Evolutionary conservation across 805 yeast species (phyloP), one percentile per base, ranked within the genome.

Genomic region (Starmerella sirachaensis): DNA sequence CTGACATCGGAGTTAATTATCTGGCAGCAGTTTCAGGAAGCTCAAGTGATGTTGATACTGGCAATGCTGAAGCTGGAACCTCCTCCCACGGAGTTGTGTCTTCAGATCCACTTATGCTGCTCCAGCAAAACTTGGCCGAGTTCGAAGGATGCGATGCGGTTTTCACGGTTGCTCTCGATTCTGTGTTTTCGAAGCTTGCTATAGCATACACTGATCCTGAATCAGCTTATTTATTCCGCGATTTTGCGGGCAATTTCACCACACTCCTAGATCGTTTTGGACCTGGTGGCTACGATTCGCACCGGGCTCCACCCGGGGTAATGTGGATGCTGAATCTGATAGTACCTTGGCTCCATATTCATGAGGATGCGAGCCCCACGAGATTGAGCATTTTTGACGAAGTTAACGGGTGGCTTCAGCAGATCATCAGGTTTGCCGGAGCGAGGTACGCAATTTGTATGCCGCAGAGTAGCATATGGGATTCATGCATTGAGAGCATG

Each of bases 381-480:
- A 31, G 29, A 10, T 16, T 37, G 20, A 16, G 29, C 4, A 33
- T 35, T 4, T 48, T 34, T 28, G 29, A 24, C 5, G 52, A 48
- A 22, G 46, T 40, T 13, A 33, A 38, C 30, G 24, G 40, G 18
- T 43, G 48, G 51, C 13, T 36, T 4, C 34, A 39, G 17, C 29
- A 43, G 10, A 27, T 48, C 12, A 30, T 33, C n/a, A 4, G 19
- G 12, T 17, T 20, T 7, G 13, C 40, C 2, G 45, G 46, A 8
- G 24, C 13, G 3, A 13, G 24, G 8, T 22, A 28, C 21, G 28
- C 35, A 10, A 20, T 29, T 5, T 35, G 27, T 6, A 5, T 41
- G 11, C 26, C 53, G 6, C 31, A 38, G 11, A 33, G 42, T 2
- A 43, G 40, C 1, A 33, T 43, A 11, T 53, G 58, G 57, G 49